Evolutionary conservation across 164 flowering plant genomes (phyloP).

Genomic region (Stephania yunnanensis): DNA sequence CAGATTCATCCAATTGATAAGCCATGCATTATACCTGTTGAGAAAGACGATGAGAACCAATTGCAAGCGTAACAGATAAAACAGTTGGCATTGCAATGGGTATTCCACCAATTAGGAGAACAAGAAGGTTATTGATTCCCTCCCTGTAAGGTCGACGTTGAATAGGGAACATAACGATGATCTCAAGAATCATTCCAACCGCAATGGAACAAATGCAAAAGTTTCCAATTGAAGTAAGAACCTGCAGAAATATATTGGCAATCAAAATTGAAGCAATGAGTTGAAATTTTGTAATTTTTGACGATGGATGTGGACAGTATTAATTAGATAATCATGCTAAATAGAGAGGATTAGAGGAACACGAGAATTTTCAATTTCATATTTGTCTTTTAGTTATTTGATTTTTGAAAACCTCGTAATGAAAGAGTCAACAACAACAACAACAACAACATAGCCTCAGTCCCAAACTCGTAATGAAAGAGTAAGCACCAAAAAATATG

Average conservation of each 20-base stretch:
- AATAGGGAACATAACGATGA: conserved; percentile 78
- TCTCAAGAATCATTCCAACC: conserved; percentile 74
- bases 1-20: background rate
- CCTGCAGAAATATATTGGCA: conserved; percentile 36
- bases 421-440: too few relatives aligned
- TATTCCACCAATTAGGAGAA: conserved; percentile 81
- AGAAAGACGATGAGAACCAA: conserved; percentile 85
- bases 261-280: conserved; percentile 7
- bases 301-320: background rate
- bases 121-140: conserved; percentile 84
- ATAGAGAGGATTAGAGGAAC: background rate
- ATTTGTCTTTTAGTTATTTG: too few relatives aligned
- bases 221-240: conserved; percentile 82
- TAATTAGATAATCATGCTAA: background rate
- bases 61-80: conserved; percentile 81
- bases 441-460: too few relatives aligned
- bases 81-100: conserved; percentile 95
- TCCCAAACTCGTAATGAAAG: background rate
- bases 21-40: conserved; percentile 47
- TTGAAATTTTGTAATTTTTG: background rate
- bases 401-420: background rate
- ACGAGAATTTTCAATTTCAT: background rate
- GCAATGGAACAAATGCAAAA: conserved; percentile 93
- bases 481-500: background rate
- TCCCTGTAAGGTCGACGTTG: conserved; percentile 65